Conservation (phyloP, 768 basidiomycete species). For the Lactifluus echinatus region DNA sequence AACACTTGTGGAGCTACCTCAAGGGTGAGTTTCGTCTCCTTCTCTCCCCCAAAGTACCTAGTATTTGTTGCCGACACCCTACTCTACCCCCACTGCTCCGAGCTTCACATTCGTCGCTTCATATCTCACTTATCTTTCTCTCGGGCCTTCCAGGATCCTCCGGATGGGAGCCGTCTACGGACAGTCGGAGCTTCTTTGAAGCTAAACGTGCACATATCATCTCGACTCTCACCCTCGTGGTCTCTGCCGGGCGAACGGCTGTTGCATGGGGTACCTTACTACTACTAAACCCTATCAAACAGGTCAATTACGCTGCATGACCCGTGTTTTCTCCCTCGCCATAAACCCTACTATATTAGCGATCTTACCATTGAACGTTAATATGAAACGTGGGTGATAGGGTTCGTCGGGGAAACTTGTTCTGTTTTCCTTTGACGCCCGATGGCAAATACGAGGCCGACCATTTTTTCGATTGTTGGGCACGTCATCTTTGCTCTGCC, state of each 20-base stretch:
- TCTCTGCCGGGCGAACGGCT: not conserved
- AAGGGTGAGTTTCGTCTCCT: too few relatives aligned
- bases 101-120: too few relatives aligned
- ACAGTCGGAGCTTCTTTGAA: not conserved
- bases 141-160: not conserved
- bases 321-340: not conserved
- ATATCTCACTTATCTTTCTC: not conserved
- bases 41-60: not conserved
- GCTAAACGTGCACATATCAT: too few relatives aligned
- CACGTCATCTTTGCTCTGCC: not conserved
- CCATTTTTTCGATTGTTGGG: not conserved
- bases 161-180: not conserved
- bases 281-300: not conserved
- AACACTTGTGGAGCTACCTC: too few relatives aligned
- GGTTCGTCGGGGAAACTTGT: not conserved
- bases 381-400: not conserved
- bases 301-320: not conserved
- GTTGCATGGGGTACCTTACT: not conserved
- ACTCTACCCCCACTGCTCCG: not conserved
- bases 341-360: not conserved
- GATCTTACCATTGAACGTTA: too few relatives aligned
- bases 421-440: not conserved
- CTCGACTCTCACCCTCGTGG: not conserved
- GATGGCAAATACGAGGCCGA: not conserved
- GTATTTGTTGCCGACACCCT: not conserved